A percentile compares a stretch with the other conserved stretches of the same genome.
Conservation (phyloP, 108 stramenopile species). For the Nitzschia palea region DNA sequence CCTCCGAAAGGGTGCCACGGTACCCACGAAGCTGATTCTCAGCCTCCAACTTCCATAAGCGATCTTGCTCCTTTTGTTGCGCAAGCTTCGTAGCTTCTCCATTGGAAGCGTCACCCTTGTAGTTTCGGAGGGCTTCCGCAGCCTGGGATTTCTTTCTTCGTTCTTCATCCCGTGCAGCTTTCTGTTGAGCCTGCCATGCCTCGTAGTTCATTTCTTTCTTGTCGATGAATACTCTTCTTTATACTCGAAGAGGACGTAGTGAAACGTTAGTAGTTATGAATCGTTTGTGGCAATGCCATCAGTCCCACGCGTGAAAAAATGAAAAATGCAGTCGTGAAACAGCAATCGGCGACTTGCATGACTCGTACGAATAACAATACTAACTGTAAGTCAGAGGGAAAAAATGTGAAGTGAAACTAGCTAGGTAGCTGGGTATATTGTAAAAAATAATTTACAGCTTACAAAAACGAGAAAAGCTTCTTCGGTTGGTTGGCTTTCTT, state of each 20-base stretch:
- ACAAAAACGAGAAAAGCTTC: conserved; percentile 8
- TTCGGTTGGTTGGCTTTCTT: conserved; percentile 32
- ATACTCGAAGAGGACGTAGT: no score
- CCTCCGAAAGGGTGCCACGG: conserved; percentile 16
- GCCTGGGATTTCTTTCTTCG: conserved; percentile 18
- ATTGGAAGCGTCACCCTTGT: conserved; percentile 12
- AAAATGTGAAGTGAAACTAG: no score
- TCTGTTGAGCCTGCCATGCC: conserved; percentile 35
- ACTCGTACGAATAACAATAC: no score
- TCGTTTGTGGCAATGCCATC: no score
- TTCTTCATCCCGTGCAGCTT: conserved; percentile 29
- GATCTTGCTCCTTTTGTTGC: conserved; percentile 22
- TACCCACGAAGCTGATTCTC: conserved; percentile 22
- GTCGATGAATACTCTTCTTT: no score
- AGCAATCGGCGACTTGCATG: no score
- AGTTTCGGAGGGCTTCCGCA: conserved; percentile 19
- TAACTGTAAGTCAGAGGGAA: no score
- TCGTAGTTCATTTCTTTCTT: conserved; percentile 26
- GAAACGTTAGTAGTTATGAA: no score
- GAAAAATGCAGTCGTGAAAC: no score
- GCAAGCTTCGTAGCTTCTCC: conserved; percentile 26
- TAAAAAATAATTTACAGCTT: background rate
- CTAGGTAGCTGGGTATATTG: no score
- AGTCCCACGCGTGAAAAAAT: no score
- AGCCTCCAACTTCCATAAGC: conserved; percentile 22